A percentile compares a stretch with the other conserved stretches of the same genome.
phyloP scores from a whole-genome alignment of 768 basidiomycete genomes.

The Albatrellus ellisii region DNA sequence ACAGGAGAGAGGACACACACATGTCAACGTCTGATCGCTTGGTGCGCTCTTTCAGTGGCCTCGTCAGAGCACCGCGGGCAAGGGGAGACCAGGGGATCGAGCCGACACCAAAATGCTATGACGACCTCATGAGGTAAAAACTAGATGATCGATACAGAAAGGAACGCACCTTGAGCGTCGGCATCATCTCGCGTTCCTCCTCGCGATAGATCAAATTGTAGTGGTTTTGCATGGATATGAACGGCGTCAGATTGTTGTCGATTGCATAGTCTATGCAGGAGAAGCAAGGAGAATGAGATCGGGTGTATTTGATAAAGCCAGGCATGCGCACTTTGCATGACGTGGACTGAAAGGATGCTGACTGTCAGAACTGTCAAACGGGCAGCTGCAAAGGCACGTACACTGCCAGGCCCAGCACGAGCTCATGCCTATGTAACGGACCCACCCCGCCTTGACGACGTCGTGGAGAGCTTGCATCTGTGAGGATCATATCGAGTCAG shows the following conservation, averaged over 20 bases:
- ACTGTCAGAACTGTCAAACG: background rate
- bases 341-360: constrained; percentile 1
- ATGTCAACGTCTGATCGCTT: background rate
- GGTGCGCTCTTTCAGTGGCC: background rate
- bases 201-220: constrained; percentile 25
- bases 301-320: no score
- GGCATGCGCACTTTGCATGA: constrained; percentile 1
- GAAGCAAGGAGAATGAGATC: background rate
- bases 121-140: background rate
- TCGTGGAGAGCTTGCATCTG: constrained; percentile 28
- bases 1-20: background rate
- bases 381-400: background rate
- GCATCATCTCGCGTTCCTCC: constrained; percentile 24
- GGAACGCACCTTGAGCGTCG: constrained; percentile 10
- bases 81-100: constrained; percentile 5
- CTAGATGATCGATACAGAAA: background rate
- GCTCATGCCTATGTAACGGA: constrained; percentile 22
- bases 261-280: constrained; percentile 21
- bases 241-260: constrained; percentile 17
- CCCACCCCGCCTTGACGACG: constrained; percentile 25
- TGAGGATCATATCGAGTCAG: background rate
- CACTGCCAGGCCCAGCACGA: constrained; percentile 19
- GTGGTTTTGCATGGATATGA: constrained; percentile 30
- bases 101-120: constrained; percentile 1
- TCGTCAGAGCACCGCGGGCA: constrained; percentile 2